Evolutionary conservation across 805 yeast genomes (phyloP), one percentile per base, ranked within the genome.

Genomic region (Candida peoriensis): DNA sequence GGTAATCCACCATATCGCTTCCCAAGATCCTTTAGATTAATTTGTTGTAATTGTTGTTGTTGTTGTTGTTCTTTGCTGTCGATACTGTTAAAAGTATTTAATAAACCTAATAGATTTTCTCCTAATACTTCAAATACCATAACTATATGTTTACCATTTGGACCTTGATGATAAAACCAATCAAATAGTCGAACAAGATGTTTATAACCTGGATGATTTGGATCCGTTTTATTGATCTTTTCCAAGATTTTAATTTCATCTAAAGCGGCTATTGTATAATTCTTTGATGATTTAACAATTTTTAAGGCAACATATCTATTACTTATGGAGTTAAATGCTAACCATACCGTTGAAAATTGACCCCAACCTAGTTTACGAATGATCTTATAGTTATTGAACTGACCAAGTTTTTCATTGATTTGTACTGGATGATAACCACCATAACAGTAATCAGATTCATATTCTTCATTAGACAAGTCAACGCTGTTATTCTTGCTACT

Each of bases 311-410:
- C 81, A 46, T 74, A 79, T 20, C 62, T 50, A 13, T 61, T 60
- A 12, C 47, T 28, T 3, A 44, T 36, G 2, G 55, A 42, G 34
- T 70, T 72, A 33, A 52, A 56, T 1, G 81, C 81, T 20, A 78
- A 54, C 84, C 84, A 78, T n/a, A 78, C 85, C 2, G 84, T 77
- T 25, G 81, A 73, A 46, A 78, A 78, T 48, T 78, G 82, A 23
- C 86, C 85, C 82, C 82, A 76, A 3, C 86, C 86, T 8, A 78
- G 58, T 52, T 78, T 78, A 20, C 82, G 58, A 15, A 74, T 60
- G 18, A 76, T 57, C 8, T 59, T 49, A 51, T 76, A 76, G 19
- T 66, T 60, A 36, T 64, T 58, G 30, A 61, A 54, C 7, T 62
- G 51, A 25, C 73, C 74, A 47, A 75, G 74, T 12, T 57, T 50